A percentile compares a stretch with the other conserved stretches of the same genome.
Conservation (phyloP, 345 rosid genomes). For the Pistacia integerrima region DNA sequence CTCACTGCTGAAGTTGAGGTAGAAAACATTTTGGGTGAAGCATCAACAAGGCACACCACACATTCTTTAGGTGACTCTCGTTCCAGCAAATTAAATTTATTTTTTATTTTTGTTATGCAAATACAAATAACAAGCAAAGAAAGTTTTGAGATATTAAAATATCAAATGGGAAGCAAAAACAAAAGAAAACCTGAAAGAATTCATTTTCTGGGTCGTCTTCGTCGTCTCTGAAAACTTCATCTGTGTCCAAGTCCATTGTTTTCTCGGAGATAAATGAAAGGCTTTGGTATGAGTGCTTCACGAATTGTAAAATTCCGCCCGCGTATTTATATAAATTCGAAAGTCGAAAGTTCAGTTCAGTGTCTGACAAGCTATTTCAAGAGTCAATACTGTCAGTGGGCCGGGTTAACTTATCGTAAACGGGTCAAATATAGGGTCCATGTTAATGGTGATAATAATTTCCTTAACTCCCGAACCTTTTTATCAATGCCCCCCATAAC, state of each 20-base stretch:
- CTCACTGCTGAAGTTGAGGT: constrained; percentile 58
- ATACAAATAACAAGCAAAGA: too few relatives aligned
- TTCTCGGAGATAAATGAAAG: not conserved
- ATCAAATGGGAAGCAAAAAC: not conserved
- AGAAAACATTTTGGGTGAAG: constrained; percentile 85
- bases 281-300: not conserved
- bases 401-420: not conserved
- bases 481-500: too few relatives aligned
- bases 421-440: too few relatives aligned
- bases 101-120: too few relatives aligned
- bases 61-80: constrained; percentile 68
- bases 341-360: not conserved
- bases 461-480: too few relatives aligned
- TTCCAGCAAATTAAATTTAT: constrained; percentile 34
- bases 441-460: too few relatives aligned
- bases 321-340: constrained; percentile 11
- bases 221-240: constrained; percentile 86
- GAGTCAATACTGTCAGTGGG: not conserved
- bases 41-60: constrained; percentile 75
- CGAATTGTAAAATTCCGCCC: not conserved
- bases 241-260: constrained; percentile 78
- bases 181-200: constrained; percentile 47
- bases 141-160: not conserved
- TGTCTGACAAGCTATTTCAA: not conserved
- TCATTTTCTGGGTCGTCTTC: constrained; percentile 71